These are phyloP conservation scores for Colletotrichum tropicale DNA, from an alignment of 2,329 filamentous ascomycete genomes.

Conservation along the genomic window DNA sequence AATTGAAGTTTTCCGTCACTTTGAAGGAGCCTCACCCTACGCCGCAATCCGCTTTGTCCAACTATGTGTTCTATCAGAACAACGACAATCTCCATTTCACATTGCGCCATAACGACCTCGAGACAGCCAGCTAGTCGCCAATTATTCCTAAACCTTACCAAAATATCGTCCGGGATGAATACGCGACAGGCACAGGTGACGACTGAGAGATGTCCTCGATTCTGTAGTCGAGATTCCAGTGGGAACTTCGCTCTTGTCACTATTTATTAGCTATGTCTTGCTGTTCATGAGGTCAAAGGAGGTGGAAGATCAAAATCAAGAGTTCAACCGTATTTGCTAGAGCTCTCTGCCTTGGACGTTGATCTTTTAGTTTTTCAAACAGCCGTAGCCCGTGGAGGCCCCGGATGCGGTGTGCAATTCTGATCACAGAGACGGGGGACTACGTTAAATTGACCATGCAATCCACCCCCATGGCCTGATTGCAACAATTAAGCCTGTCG, in stretches of 20 bases:
- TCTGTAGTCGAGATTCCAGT: fast-evolving
- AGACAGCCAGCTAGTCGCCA: fast-evolving
- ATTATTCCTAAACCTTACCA: fast-evolving
- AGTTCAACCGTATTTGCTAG: neutral
- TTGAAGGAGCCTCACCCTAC: neutral
- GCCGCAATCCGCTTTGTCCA: neutral
- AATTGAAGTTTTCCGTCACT: neutral
- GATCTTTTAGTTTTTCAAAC: neutral
- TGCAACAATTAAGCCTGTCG: neutral
- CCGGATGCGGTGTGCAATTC: neutral
- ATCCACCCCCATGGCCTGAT: fast-evolving
- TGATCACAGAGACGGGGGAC: neutral
- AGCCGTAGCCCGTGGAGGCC: neutral
- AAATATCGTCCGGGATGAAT: neutral
- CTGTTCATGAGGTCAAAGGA: neutral
- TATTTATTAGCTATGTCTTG: neutral
- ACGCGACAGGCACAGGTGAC: fast-evolving
- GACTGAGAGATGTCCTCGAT: neutral
- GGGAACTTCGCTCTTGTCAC: neutral
- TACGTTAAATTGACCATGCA: neutral
- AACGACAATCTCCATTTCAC: too few species aligned
- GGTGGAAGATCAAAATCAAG: too few species aligned
- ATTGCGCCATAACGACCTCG: fast-evolving
- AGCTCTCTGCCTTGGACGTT: fast-evolving
- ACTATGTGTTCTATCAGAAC: fast-evolving